Conservation (phyloP, 352 stramenopile genomes). For the Thalassiosira exigua region DNA sequence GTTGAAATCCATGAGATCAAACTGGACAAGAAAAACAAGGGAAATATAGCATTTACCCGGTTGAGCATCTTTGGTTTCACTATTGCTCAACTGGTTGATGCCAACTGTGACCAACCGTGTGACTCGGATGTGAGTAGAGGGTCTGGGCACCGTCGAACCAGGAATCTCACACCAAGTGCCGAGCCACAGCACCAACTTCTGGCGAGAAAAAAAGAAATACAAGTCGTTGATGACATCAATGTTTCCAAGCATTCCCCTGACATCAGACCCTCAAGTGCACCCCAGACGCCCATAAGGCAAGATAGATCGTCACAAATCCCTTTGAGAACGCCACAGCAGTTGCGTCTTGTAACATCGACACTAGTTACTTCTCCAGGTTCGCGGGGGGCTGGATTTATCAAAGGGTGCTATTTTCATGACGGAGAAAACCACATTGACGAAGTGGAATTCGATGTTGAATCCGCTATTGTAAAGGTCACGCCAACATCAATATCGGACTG, state of each 20-base stretch:
- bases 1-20: conserved; percentile 62
- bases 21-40: conserved; percentile 44
- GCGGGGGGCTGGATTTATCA: conserved; percentile 48
- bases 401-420: conserved; percentile 67
- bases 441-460: conserved; percentile 77
- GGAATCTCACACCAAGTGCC: conserved; percentile 35
- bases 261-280: conserved; percentile 6
- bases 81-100: conserved; percentile 52
- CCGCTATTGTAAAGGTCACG: conserved; percentile 72
- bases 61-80: conserved; percentile 34
- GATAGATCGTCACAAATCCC: conserved; percentile 8
- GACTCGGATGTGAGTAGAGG: not conserved
- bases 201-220: conserved; percentile 18
- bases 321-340: conserved; percentile 41
- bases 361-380: too few species aligned
- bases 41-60: conserved; percentile 41
- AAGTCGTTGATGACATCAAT: not conserved
- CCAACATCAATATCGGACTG: conserved; percentile 81
- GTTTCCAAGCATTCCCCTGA: not conserved
- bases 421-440: conserved; percentile 73
- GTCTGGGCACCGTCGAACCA: too few species aligned
- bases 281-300: conserved; percentile 29
- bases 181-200: conserved; percentile 51
- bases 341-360: too few species aligned
- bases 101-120: conserved; percentile 11